Conservation (phyloP, 164 flowering plant species). For the Annona squamosa region DNA sequence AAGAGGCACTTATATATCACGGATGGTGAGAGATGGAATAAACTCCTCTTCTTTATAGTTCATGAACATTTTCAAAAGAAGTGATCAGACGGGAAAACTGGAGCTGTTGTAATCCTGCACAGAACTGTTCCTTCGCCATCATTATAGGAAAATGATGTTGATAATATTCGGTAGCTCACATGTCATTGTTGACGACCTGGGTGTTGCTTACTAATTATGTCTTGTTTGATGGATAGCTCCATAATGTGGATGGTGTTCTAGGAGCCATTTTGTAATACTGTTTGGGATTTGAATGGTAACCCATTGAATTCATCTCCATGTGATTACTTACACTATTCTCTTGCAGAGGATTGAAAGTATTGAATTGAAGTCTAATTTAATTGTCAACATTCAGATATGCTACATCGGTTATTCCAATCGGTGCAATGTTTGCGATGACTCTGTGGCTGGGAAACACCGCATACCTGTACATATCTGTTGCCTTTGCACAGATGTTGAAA, state of each 20-base stretch:
- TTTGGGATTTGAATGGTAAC: too few species aligned
- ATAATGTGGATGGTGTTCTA: too few species aligned
- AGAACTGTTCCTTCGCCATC: too few species aligned
- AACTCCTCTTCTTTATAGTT: not conserved
- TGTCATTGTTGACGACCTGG: too few species aligned
- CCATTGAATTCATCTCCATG: too few species aligned
- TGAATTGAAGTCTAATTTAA: constrained; percentile 7
- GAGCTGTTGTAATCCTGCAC: too few species aligned
- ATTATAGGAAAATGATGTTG: too few species aligned
- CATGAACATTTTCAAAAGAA: not conserved
- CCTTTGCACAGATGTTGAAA: constrained; percentile 99
- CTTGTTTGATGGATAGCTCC: too few species aligned
- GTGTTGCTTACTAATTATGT: too few species aligned
- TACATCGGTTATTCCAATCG: constrained; percentile 87
- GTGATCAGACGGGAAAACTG: not conserved
- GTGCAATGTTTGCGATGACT: constrained; percentile 97
- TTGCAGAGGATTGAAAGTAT: not conserved
- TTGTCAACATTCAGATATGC: constrained; percentile 45
- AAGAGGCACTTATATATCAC: not conserved
- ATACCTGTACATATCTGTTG: constrained; percentile 90
- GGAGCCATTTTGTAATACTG: too few species aligned
- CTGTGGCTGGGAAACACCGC: constrained; percentile 99
- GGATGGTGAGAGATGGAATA: not conserved
- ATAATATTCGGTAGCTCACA: too few species aligned
- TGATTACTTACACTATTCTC: not conserved